Conservation (phyloP, 2,329 filamentous ascomycete species). For the Clonostachys rhizophaga region DNA sequence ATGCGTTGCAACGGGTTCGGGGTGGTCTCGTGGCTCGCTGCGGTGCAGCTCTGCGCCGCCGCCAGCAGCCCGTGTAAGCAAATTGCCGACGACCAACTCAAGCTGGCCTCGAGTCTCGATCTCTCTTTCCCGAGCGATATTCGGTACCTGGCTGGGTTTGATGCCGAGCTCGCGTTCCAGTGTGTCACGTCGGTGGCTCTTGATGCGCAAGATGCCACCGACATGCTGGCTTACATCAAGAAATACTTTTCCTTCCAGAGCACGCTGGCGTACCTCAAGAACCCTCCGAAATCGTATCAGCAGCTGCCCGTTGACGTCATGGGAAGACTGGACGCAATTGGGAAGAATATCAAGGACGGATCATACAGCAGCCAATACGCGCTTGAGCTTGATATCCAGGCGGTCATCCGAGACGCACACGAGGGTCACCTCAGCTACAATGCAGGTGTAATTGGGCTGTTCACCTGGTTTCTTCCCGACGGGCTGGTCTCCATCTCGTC, state of each 20-base stretch:
- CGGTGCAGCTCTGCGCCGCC: too few relatives aligned
- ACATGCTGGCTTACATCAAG: neutral
- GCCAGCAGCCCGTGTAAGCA: too few relatives aligned
- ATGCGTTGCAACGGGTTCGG: too few relatives aligned
- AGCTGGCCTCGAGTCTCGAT: too few relatives aligned
- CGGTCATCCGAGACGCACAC: slow-evolving; percentile 23
- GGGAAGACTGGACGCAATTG: neutral
- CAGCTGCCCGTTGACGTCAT: neutral
- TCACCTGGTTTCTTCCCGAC: slow-evolving; percentile 2
- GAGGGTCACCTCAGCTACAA: slow-evolving; percentile 61
- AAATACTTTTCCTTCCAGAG: neutral
- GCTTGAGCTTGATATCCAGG: too few relatives aligned
- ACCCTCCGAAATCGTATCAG: neutral
- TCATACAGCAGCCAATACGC: too few relatives aligned
- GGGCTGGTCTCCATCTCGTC: neutral
- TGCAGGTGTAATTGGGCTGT: slow-evolving; percentile 34
- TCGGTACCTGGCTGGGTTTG: neutral
- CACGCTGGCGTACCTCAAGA: neutral
- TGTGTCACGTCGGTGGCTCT: neutral
- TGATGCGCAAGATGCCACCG: neutral
- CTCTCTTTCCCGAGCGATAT: too few relatives aligned
- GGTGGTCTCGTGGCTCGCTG: too few relatives aligned
- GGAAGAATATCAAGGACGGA: too few relatives aligned
- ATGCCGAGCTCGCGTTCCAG: neutral
- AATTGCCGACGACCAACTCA: too few relatives aligned